phyloP scores from a whole-genome alignment of 306 rosid genomes.

The Corylus americana region DNA sequence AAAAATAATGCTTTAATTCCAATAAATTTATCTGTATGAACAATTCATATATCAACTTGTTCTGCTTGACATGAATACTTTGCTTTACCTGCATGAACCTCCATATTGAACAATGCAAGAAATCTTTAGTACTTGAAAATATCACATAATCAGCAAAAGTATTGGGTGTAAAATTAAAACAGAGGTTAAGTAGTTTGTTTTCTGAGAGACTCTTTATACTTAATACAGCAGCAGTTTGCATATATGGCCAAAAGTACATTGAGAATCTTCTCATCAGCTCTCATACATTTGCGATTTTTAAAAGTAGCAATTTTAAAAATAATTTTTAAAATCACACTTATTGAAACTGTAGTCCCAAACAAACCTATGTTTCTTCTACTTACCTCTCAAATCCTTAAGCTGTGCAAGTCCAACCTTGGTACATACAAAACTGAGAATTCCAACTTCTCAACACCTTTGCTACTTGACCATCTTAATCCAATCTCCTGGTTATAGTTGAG shows the following conservation, averaged over 20 bases:
- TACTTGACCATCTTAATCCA: slow-evolving; percentile 42
- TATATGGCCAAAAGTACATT: background rate
- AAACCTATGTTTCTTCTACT: background rate
- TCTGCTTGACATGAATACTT: background rate
- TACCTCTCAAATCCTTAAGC: slow-evolving; percentile 21
- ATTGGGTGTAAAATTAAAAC: background rate
- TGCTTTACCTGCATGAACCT: background rate
- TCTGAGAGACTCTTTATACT: too few relatives aligned
- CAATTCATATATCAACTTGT: too few relatives aligned
- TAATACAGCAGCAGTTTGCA: background rate
- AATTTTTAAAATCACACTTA: too few relatives aligned
- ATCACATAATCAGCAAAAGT: background rate
- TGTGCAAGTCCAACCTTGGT: slow-evolving; percentile 27
- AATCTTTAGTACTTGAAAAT: background rate
- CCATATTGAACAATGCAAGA: background rate
- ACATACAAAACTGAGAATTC: slow-evolving; percentile 45
- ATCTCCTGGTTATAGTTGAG: slow-evolving; percentile 52
- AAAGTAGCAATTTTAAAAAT: too few relatives aligned
- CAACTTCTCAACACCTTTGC: slow-evolving; percentile 15
- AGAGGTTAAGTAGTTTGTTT: too few relatives aligned
- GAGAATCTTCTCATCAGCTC: too few relatives aligned
- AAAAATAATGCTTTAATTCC: too few relatives aligned
- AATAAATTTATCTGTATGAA: too few relatives aligned
- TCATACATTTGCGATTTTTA: too few relatives aligned
- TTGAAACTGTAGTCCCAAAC: too few relatives aligned